These are phyloP conservation scores for Lagenidium giganteum DNA, from an alignment of 352 stramenopile species.

Conservation along the genomic window DNA sequence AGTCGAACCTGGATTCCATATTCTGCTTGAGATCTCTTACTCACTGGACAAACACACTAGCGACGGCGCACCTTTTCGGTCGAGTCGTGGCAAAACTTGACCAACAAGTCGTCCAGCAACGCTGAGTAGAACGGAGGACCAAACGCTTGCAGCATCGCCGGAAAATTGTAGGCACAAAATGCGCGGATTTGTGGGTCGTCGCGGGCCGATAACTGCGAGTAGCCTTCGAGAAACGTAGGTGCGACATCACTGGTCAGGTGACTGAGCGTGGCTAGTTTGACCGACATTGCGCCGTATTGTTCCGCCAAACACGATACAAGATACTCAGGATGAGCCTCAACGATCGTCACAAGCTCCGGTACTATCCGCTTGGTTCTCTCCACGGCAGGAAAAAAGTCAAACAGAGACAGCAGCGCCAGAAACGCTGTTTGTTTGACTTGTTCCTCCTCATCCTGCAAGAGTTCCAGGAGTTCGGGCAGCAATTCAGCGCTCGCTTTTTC, in stretches of 20 bases:
- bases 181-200: conserved; percentile 61
- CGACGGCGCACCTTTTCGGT: conserved; percentile 31
- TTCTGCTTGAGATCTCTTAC: too few relatives aligned
- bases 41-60: conserved; percentile 8
- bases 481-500: conserved; percentile 60
- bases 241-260: conserved; percentile 49
- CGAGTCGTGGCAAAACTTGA: conserved; percentile 47
- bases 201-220: conserved; percentile 44
- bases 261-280: conserved; percentile 53
- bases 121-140: conserved; percentile 39
- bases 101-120: conserved; percentile 70
- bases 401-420: conserved; percentile 56
- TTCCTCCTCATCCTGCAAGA: conserved; percentile 80
- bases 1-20: conserved; percentile 58
- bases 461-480: conserved; percentile 64
- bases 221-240: conserved; percentile 53
- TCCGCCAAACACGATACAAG: conserved; percentile 42
- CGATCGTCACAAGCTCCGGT: conserved; percentile 56
- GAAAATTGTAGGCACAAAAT: conserved; percentile 76
- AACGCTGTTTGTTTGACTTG: conserved; percentile 81
- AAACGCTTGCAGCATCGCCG: conserved; percentile 71
- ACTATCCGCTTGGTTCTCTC: conserved; percentile 61
- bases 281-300: conserved; percentile 54
- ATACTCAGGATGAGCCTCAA: conserved; percentile 55
- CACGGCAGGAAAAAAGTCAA: conserved; percentile 60